Conservation (phyloP, 73 alveolate genomes). For the Durusdinium trenchii region DNA sequence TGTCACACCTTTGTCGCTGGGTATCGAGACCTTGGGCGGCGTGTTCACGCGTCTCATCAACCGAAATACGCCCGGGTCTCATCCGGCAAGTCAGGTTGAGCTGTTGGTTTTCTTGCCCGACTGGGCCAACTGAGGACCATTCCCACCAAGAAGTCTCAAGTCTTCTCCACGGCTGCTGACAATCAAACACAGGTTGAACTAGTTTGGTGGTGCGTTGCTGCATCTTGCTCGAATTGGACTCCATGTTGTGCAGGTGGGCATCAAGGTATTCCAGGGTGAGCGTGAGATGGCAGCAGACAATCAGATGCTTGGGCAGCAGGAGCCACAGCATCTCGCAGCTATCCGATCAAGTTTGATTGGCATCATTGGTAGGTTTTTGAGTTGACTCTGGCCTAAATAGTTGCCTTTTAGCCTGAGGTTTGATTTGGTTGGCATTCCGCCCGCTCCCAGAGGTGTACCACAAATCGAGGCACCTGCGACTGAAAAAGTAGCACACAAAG, state of each 20-base stretch:
- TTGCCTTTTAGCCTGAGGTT: no score
- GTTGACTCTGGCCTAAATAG: no score
- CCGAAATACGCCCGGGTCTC: constrained; percentile 97
- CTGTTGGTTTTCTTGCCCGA: background rate
- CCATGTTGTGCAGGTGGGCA: constrained; percentile 58
- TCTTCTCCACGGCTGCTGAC: constrained; percentile 99
- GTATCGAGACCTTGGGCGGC: constrained; percentile 97
- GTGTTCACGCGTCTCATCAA: constrained; percentile 98
- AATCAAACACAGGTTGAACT: constrained; percentile 97
- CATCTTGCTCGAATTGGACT: background rate
- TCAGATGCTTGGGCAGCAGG: constrained; percentile 98
- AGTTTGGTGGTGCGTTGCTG: background rate
- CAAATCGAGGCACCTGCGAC: constrained; percentile 99
- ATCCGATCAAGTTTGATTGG: no score
- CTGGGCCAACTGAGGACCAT: constrained; percentile 95
- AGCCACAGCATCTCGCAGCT: no score
- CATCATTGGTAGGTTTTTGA: no score
- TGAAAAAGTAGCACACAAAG: background rate
- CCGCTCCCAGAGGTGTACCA: constrained; percentile 98
- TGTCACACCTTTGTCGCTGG: constrained; percentile 97
- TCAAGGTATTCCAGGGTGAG: constrained; percentile 99
- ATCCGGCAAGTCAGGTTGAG: background rate
- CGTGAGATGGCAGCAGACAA: constrained; percentile 99
- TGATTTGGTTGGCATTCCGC: constrained; percentile 99
- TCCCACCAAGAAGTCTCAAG: constrained; percentile 99